Conservation (phyloP, 352 stramenopile species). For the Globisporangium nodosum region DNA sequence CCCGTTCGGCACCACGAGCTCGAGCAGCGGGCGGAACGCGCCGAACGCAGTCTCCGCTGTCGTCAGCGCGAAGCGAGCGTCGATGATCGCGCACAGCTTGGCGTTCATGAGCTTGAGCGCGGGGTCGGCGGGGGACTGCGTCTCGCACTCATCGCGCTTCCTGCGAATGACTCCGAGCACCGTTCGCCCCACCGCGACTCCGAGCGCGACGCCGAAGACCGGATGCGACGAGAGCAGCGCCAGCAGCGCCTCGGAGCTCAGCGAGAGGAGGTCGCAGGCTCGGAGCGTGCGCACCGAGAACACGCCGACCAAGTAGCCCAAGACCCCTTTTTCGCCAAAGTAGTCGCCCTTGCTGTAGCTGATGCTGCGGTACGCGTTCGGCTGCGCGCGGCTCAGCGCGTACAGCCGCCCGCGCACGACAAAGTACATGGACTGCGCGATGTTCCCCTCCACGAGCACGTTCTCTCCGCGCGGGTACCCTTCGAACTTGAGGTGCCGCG, state of each 20-base stretch:
- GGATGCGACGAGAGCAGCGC: conserved; percentile 35
- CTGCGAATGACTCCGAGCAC: conserved; percentile 27
- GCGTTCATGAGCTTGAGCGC: conserved; percentile 10
- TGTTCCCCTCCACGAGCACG: conserved; percentile 56
- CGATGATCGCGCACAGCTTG: conserved; percentile 22
- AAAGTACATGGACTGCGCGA: conserved; percentile 67
- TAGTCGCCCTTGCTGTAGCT: conserved; percentile 48
- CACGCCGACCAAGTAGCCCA: conserved; percentile 42
- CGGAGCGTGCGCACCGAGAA: conserved; percentile 45
- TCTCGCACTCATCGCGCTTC: conserved; percentile 20
- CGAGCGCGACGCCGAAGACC: conserved; percentile 30
- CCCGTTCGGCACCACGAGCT: conserved; percentile 53
- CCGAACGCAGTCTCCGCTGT: conserved; percentile 25
- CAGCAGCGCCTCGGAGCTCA: conserved; percentile 35
- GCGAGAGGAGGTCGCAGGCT: conserved; percentile 51
- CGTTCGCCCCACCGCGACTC: conserved; percentile 37
- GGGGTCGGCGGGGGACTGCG: not conserved
- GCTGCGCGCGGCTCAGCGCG: conserved; percentile 23
- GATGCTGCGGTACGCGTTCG: conserved; percentile 12
- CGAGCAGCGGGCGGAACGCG: conserved; percentile 35
- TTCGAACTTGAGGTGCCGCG: conserved; percentile 46
- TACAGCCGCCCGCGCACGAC: conserved; percentile 46
- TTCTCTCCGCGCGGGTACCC: conserved; percentile 52
- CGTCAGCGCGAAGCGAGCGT: conserved; percentile 22
- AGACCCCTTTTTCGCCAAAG: conserved; percentile 52